Evolutionary conservation across 345 rosid genomes (phyloP).

Genomic region (Hirschfeldia incana): DNA sequence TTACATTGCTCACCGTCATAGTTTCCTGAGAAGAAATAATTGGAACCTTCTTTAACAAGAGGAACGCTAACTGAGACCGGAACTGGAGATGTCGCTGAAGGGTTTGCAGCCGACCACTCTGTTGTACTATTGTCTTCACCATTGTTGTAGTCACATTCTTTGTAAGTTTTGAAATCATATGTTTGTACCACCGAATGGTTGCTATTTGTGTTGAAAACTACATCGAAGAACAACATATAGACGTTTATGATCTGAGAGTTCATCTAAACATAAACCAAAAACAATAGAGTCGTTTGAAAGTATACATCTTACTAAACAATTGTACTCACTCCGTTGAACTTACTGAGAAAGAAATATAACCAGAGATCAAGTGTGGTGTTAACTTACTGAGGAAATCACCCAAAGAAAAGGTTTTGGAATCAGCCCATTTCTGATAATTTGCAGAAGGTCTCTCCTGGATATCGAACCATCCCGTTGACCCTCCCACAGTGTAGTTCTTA

Average conservation of each 20-base stretch:
- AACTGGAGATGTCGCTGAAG: conserved; percentile 65
- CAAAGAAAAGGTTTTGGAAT: conserved; percentile 63
- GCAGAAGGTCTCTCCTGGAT: conserved; percentile 50
- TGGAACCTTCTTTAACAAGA: conserved; percentile 64
- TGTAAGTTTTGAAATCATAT: conserved; percentile 70
- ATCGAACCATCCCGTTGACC: conserved; percentile 72
- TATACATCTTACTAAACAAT: not conserved
- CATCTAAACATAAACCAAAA: not conserved
- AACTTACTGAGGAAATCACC: conserved; percentile 95
- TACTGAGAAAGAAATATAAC: too few relatives aligned
- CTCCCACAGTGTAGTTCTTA: conserved; percentile 91
- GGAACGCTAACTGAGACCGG: conserved; percentile 67
- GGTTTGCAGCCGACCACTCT: conserved; percentile 69
- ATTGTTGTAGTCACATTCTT: conserved; percentile 66
- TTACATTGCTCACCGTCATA: conserved; percentile 94
- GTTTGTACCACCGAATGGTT: conserved; percentile 92
- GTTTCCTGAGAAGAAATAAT: conserved; percentile 77
- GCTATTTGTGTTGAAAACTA: conserved; percentile 90
- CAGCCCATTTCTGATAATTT: conserved; percentile 88
- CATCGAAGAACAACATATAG: conserved; percentile 23
- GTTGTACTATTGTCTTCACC: conserved; percentile 52
- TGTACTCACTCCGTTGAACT: not conserved
- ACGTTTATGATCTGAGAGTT: not conserved
- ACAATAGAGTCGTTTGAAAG: not conserved
- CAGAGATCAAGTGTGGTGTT: not conserved